Conservation (phyloP, 2,329 filamentous ascomycete species). For the Amauroascus niger region DNA sequence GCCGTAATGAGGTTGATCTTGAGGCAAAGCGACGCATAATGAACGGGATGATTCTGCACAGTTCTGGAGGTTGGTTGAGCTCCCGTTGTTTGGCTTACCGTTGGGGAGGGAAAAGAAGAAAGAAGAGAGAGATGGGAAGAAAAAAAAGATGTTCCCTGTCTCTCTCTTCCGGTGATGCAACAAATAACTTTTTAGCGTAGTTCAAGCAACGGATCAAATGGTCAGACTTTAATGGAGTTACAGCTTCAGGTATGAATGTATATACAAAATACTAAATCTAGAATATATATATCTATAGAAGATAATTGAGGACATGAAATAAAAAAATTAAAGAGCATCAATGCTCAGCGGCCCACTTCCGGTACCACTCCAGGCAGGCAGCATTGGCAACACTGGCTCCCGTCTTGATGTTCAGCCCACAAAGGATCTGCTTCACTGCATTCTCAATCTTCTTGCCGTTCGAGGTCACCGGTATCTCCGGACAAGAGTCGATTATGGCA, state of each 20-base stretch:
- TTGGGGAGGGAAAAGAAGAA: background rate
- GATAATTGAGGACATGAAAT: no score
- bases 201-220: background rate
- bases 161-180: background rate
- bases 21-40: constrained; percentile 9
- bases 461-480: constrained; percentile 79
- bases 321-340: constrained; percentile 6
- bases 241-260: no score
- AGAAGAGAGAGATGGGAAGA: background rate
- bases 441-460: constrained; percentile 99
- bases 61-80: background rate
- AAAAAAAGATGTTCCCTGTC: background rate
- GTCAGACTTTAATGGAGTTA: no score
- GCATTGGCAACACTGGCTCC: constrained; percentile 91
- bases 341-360: constrained; percentile 58
- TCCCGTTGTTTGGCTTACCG: background rate
- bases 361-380: constrained; percentile 80
- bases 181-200: background rate
- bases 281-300: background rate
- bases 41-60: background rate
- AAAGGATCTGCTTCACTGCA: constrained; percentile 91
- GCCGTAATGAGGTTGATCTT: background rate
- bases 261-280: no score
- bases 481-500: constrained; percentile 67
- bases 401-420: constrained; percentile 74